Evolutionary conservation across 1,284 basidiomycete species (phyloP), one percentile per base, ranked within the genome.

Genomic region (Naganishia sp.): DNA sequence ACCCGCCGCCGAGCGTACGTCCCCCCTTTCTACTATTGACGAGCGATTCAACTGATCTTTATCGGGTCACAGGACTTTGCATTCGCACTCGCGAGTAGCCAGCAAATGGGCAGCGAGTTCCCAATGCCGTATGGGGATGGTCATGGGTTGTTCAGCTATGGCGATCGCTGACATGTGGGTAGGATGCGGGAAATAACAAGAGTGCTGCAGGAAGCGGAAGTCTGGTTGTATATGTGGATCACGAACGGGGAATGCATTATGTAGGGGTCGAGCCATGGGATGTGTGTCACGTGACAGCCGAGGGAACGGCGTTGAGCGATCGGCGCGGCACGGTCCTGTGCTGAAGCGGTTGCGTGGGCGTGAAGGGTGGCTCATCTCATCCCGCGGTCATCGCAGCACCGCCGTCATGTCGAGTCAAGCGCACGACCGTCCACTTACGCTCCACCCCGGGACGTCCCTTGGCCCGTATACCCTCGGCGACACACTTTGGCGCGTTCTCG

Each of bases 401-500:
- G 42, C n/a, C 41, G 43, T 56, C 39, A 41, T 43, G 23, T 28
- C 32, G 6, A 46, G 18, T 6, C 31, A 35, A 3, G 43, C 47
- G 28, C 28, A 28, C 28, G 28, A 28, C 28, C 28, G 28, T 28
- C 11, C 18, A 25, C 18, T 28, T 25, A n/a, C 49, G 32, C 47
- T 67, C 52, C 15, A 57, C n/a, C 66, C 66, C 21, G 46, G 39
- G 11, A 25, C 17, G 5, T 17, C 54, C 13, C 17, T 67, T 17
- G 58, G 60, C 5, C 43, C 46, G 17, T 67, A 61, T 50, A n/a
- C 18, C 5, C 39, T 67, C 90, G 91, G 92, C 45, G 83, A 87
- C 54, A 90, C 89, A 0, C 81, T 94, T 6, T 94, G 91, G 90
- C 85, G 85, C 35, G 82, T 92, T 13, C 82, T 94, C 56, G 89